Conservation (phyloP, 192 early-diverging fungal species). For the Coemansia sp. region DNA sequence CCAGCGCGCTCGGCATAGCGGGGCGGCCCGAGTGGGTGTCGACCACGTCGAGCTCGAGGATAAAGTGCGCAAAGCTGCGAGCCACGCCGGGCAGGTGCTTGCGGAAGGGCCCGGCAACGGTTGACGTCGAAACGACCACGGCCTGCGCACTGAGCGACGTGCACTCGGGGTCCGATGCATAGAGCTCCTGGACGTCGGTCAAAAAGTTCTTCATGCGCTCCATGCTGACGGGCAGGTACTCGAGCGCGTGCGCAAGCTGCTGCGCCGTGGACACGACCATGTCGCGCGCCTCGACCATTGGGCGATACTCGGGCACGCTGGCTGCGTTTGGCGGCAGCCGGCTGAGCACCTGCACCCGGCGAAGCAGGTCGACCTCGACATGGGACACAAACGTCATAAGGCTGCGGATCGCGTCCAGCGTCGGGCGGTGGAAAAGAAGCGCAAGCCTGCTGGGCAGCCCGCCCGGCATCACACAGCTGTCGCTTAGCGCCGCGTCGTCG, state of each 20-base stretch:
- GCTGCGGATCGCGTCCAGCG: slow-evolving; percentile 42
- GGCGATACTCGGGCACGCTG: slow-evolving; percentile 23
- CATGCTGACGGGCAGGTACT: slow-evolving; percentile 46
- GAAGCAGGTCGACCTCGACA: slow-evolving; percentile 28
- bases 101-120: slow-evolving; percentile 39
- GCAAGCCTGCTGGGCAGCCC: slow-evolving; percentile 39
- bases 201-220: slow-evolving; percentile 45
- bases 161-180: slow-evolving; percentile 41
- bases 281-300: slow-evolving; percentile 23
- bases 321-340: slow-evolving; percentile 37
- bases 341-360: slow-evolving; percentile 32
- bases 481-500: neutral
- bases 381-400: slow-evolving; percentile 41
- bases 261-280: slow-evolving; percentile 47
- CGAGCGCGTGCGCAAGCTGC: slow-evolving; percentile 50
- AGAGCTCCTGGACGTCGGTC: slow-evolving; percentile 38
- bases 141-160: slow-evolving; percentile 34
- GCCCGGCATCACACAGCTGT: slow-evolving; percentile 26
- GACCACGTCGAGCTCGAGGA: slow-evolving; percentile 34
- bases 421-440: slow-evolving; percentile 47
- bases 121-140: slow-evolving; percentile 34
- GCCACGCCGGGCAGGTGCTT: slow-evolving; percentile 43
- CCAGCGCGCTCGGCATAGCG: slow-evolving; percentile 40
- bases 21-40: slow-evolving; percentile 13
- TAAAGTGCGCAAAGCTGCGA: slow-evolving; percentile 41